Base-by-base conservation (phyloP, 108 stramenopile genomes). In the Cyclotella atomus region DNA sequence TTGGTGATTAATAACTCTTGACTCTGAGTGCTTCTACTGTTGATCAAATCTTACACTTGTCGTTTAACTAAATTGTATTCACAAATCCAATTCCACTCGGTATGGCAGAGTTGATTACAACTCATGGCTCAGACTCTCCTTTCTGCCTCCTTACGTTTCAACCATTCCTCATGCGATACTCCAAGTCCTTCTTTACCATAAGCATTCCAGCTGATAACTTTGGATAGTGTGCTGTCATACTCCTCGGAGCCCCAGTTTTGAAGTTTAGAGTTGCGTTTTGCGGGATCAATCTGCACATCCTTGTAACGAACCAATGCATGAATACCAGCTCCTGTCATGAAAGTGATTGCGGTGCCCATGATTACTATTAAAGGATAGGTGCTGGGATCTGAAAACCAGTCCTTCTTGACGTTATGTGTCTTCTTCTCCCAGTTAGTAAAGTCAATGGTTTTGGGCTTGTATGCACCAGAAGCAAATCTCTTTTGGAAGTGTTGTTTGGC, bases 281-380 rank as follows among this genome's bases (percentile, higher is more conserved):
- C 46, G 7, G 88, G 88, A 54, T 76, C 76, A 54, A 91, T 73
- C 35, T 72, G 61, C 21, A 91, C 83, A 52, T 87, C 86, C 65
- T 88, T 85, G 83, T 91, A 91, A 6, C 73, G 67, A 12, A 68
- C 49, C 47, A 88, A 46, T 28, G 84, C 84, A 36, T 87, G 76
- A 16, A 82, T 20, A 2, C 45, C 46, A 67, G 88, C 87, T 23
- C 86, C 88, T 35, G 78, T 71, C 79, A 87, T 73, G 61, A 85
- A 84, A 33, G 86, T 77, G 23, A 87, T 25, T 25, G 86, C 90
- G 20, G 68, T 55, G 6, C 77, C 73, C 76, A 91, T 79, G 62
- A 88, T 82, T 30, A 79, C 75, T 25, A 91, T 85, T 43, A 91
- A 68, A 41, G 90, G 90, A 50, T 91, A 91, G 15, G 83, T 80